Conservation (phyloP, 2,329 filamentous ascomycete genomes). For the Aspergillus calidoustus region DNA sequence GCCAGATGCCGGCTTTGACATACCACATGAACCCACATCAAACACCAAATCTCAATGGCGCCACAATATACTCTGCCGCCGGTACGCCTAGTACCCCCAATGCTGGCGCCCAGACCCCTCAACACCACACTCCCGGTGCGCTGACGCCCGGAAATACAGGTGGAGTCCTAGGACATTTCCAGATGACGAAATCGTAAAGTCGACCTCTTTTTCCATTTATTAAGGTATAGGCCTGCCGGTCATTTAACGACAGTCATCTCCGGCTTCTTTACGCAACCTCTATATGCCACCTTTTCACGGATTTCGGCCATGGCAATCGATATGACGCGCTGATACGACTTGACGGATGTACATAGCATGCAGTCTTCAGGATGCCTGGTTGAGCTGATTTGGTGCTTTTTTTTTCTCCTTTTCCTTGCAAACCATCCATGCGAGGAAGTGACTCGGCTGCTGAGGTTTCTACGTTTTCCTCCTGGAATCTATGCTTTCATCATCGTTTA, state of each 20-base stretch:
- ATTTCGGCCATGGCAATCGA: slow-evolving; percentile 14
- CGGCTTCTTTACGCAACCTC: background rate
- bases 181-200: slow-evolving; percentile 37
- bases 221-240: slow-evolving; percentile 25
- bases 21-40: slow-evolving; percentile 53
- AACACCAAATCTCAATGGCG: slow-evolving; percentile 61
- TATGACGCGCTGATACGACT: slow-evolving; percentile 33
- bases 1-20: slow-evolving; percentile 62
- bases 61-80: slow-evolving; percentile 52
- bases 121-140: slow-evolving; percentile 59
- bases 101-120: slow-evolving; percentile 55
- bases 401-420: slow-evolving; percentile 13
- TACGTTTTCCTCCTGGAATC: slow-evolving; percentile 27
- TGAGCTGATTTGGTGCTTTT: slow-evolving; percentile 30
- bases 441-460: slow-evolving; percentile 10
- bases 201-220: slow-evolving; percentile 8
- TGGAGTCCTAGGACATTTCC: slow-evolving; percentile 76
- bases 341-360: slow-evolving; percentile 46
- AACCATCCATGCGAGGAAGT: slow-evolving; percentile 14
- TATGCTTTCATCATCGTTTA: slow-evolving; percentile 20
- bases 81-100: slow-evolving; percentile 72
- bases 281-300: slow-evolving; percentile 5
- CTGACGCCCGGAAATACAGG: slow-evolving; percentile 79
- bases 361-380: slow-evolving; percentile 20
- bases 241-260: slow-evolving; percentile 3